Evolutionary conservation across 2,329 filamentous ascomycete genomes (phyloP), one percentile per base, ranked within the genome.

Genomic region (Alternaria brassicae): DNA sequence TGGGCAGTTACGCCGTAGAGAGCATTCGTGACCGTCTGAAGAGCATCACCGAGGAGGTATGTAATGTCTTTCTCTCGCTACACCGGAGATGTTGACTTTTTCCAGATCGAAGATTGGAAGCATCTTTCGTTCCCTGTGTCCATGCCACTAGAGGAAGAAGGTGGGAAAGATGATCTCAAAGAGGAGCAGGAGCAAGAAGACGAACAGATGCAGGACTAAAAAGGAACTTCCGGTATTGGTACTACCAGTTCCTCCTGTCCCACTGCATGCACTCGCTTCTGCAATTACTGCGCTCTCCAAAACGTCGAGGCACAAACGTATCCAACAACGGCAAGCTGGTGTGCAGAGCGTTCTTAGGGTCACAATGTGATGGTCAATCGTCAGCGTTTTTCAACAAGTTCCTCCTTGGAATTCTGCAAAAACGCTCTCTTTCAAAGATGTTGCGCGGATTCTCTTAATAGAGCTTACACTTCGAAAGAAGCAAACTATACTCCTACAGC

Each of bases 1-100:
- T 98, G 23, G 95, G 95, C 0, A 96, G 89, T 65, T 98, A 96
- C 80, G 94, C 95, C 1, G 94, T 98, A 36, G 94, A 99, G 77
- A 97, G 93, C 76, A 96, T 98, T 50, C 84, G 95, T 15, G 95
- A 99, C 79, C 85, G 94, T 19, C 79, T 98, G 72, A 86, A 92
- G 66, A 94, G 91, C 61, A 92, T 98, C 39, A 97, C 93, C 12
- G 95, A 98, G 78, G 95, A 99, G 81, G 86, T 96, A 66, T 68
- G 71, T 67, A 8, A 19, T 6, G 5, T n/a, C 1, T 36, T 9
- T 27, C 2, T 17, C n/a, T 5, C 1, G 10, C 25, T 32, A 1
- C 6, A 13, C 7, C 10, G 19, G 10, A 25, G 21, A 3, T 9
- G 4, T 53, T 60, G n/a, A 65, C 32, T 3, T 13, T 9, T 50